Evolutionary conservation across 345 rosid genomes (phyloP).

Genomic region (Citrus unshiu): DNA sequence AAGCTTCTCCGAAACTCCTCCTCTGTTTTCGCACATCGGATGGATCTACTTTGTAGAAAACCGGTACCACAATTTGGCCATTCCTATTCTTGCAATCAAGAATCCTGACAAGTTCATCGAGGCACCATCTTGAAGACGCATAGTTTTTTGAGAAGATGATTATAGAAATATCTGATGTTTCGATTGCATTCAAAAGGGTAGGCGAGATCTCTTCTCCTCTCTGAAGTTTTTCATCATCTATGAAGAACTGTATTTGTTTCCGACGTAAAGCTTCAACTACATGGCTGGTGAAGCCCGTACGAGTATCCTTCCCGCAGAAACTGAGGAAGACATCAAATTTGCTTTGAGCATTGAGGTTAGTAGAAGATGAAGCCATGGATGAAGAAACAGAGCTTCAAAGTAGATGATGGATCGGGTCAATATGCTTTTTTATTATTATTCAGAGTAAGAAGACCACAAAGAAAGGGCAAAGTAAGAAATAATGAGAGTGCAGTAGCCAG

Average conservation of each 20-base stretch:
- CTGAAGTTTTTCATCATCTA: not conserved
- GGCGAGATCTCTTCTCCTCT: not conserved
- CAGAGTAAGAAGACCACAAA: too few species aligned
- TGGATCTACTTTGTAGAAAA: constrained; percentile 7
- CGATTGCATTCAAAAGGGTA: not conserved
- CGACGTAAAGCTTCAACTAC: not conserved
- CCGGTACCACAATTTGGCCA: not conserved
- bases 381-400: too few species aligned
- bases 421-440: too few species aligned
- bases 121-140: not conserved
- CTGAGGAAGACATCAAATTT: not conserved
- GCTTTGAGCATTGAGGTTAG: too few species aligned
- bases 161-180: not conserved
- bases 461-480: too few species aligned
- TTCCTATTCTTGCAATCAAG: not conserved
- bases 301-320: not conserved
- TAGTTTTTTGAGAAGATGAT: not conserved
- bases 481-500: too few species aligned
- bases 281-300: not conserved
- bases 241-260: not conserved
- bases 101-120: constrained; percentile 4
- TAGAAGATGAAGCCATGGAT: not conserved
- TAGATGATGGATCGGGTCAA: too few species aligned
- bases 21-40: not conserved
- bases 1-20: not conserved